Evolutionary conservation across 2,329 filamentous ascomycete genomes (phyloP), one percentile per base, ranked within the genome.

Genomic region (Penicillium sp.): DNA sequence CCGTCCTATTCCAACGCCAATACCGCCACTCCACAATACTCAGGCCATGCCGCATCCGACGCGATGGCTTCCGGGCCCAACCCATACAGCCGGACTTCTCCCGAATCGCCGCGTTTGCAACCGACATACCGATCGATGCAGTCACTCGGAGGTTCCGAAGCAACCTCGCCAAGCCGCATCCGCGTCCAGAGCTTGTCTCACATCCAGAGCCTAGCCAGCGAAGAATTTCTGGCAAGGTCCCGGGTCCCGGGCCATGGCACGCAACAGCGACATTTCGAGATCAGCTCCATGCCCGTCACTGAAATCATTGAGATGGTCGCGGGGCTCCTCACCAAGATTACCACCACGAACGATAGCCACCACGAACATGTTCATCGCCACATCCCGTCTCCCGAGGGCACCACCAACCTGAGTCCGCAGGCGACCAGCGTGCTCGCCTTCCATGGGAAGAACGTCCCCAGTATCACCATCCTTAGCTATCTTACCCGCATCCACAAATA

Each of bases 301-400:
- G 92, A 98, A 66, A 89, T 98, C 60, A 98, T 98, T 66, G 92
- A 97, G 71, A 97, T 98, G 93, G 93, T 98, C 3, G 93, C 93
- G 4, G 93, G 91, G 6, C 80, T 98, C 23, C 77, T 98, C 54
- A 95, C 92, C 49, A 97, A 97, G 71, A 98, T 98, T 62, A 97
- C 93, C 5, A 89, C 89, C 3, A 96, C 92, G 49, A 98, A 98
- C 67, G 93, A 98, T 67, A 76, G 86, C 44, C 91, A 97, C 68
- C 92, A 97, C 70, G 89, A 96, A 67, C 88, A 91, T 56, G 73
- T 95, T 57, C 89, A 96, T 71, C 83, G 89, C 48, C 80, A 83
- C 52, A 81, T 87, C 52, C 80, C 83, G 4, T 76, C 81, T 7
- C 74, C 81, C 4, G 82, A 82, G 56, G 78, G 78, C 40, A 74